Base-by-base conservation (phyloP, 345 rosid genomes). In the Dipteronia dyeriana region DNA sequence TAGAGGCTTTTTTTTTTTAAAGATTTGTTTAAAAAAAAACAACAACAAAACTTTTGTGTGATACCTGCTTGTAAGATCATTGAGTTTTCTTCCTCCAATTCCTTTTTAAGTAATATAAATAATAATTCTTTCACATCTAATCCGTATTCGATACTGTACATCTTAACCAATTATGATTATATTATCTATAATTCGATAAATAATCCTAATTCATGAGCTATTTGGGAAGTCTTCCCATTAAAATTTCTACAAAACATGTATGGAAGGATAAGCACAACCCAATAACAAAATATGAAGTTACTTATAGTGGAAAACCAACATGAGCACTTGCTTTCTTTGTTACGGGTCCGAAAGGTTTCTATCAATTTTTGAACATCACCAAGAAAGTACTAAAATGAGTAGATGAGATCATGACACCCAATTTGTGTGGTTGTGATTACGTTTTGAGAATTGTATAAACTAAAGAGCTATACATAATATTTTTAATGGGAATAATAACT, bases 331-430 rank as follows among this genome's bases (percentile, higher is more conserved):
- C 79, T 69, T 29, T 16, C 69, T 75, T 71, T 56, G 60, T 83
- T 83, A 66, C 86, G 80, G 82, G 82, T 76, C 69, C 75, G 84
- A 29, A 81, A 83, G 25, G 66, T 53, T 78, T 87, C 80, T 78
- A 69, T 20, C 71, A 71, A 65, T 81, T 75, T 78, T 74, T 3
- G 78, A 56, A 9, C 75, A 77, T 68, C 66, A 61, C 57, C 57
- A 20, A 41, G 38, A 66, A 23, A 53, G n/a, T 53, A n/a, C 41
- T 60, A 25, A 76, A 80, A 53, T 16, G 13, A 49, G 70, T 39
- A 22, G 76, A 77, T 39, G 9, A 53, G 57, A 53, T 17, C 57
- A 53, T 22, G 66, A 43, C 75, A 60, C 69, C 78, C 57, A 14
- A 53, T 53, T 11, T 20, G 67, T 43, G 63, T 81, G 81, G 81